Base-by-base conservation (phyloP, 2,329 filamentous ascomycete genomes). In the Fusarium sambucinum region DNA sequence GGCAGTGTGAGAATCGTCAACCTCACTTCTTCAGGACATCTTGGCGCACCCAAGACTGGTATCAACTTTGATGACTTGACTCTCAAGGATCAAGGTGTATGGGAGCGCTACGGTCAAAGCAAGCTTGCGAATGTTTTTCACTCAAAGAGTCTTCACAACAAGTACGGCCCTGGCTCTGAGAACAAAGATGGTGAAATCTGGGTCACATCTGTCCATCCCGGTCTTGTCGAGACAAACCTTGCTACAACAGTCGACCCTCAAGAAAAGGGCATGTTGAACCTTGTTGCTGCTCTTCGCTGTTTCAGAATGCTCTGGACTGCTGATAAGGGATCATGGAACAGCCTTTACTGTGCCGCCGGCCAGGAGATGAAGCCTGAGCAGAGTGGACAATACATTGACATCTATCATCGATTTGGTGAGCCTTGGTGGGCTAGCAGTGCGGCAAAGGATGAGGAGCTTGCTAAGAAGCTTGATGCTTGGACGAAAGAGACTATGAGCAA, bases 51-150 rank as follows among this genome's bases (percentile, higher is more conserved):
- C 5, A 66, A 68, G 21, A 21, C 6, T 1, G 66, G 69, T 0
- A 72, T 72, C 16, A 54, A 66, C 13, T 68, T 72, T 2, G 38
- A 42, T 0, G 50, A 72, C 3, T 23, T 46, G 2, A 17, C 52
- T 0, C 56, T 72, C 8, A 51, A 48, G 1, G 55, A 67, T 0
- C 41, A 23, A 13, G 21, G 21, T 8, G 44, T 40, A 0, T 41
- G 57, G 45, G 33, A 51, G 1, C 67, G 70, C 0, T 72, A 72
- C 29, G 70, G 70, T 0, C 67, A 72, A 16, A 55, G 55, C 23
- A 72, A 72, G 19, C 60, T 72, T 1, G 70, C 45, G 41, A 72
- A 72, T 7, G 35, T 72, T 11, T 44, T 72, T 0, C 70, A 72
- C 23, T n/a, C 67, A 0, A 70, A 51, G 25, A 58, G 44, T 0